phyloP scores from a whole-genome alignment of 495 filamentous ascomycete species.

The Darksidea phi region DNA sequence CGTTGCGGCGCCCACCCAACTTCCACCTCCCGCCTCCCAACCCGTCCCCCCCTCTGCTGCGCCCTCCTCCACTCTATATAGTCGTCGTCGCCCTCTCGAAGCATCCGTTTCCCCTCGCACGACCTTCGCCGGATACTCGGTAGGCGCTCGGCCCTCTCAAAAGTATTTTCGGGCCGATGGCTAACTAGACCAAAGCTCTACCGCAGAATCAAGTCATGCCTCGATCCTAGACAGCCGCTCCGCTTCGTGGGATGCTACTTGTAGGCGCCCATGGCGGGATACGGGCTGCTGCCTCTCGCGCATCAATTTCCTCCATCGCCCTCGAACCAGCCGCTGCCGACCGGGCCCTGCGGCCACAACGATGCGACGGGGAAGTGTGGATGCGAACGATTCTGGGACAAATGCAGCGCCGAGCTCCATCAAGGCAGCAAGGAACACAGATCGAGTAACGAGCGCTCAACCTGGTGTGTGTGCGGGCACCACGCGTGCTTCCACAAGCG shows the following conservation, averaged over 20 bases:
- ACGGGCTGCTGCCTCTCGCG: neutral
- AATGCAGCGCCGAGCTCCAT: slow-evolving; percentile 38
- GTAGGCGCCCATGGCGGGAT: slow-evolving; percentile 33
- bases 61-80: slow-evolving; percentile 13
- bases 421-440: slow-evolving; percentile 35
- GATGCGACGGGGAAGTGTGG: slow-evolving; percentile 55
- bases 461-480: slow-evolving; percentile 67
- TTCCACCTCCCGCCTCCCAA: neutral
- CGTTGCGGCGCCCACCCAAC: no score
- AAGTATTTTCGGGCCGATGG: neutral
- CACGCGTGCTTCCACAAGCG: slow-evolving; percentile 65
- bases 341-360: slow-evolving; percentile 63
- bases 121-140: slow-evolving; percentile 2
- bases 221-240: slow-evolving; percentile 12
- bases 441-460: slow-evolving; percentile 42
- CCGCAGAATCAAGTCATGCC: slow-evolving; percentile 20
- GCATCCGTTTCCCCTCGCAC: neutral
- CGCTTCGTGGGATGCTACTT: slow-evolving; percentile 29
- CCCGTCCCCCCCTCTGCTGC: neutral
- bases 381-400: slow-evolving; percentile 65
- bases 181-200: slow-evolving; percentile 19
- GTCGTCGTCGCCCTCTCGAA: neutral
- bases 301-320: neutral
- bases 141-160: slow-evolving; percentile 23
- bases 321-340: slow-evolving; percentile 31